phyloP scores from a whole-genome alignment of 164 flowering plant species.

The Akebia trifoliata region DNA sequence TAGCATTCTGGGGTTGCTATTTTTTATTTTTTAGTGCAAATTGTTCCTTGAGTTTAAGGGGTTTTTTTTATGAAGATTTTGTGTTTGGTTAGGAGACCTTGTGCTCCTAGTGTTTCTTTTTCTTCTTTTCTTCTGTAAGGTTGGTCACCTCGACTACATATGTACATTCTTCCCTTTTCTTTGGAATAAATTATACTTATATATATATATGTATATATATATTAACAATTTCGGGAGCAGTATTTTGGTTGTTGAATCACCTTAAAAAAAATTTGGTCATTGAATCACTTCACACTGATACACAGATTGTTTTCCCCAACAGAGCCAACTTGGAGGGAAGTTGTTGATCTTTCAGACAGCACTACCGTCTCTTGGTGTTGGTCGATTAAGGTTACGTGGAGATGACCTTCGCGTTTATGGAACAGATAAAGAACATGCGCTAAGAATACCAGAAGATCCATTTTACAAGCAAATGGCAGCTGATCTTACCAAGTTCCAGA shows the following conservation, averaged over 20 bases:
- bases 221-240: not conserved
- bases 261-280: too few relatives aligned
- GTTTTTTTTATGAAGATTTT: too few relatives aligned
- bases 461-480: constrained; percentile 99
- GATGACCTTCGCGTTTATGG: constrained; percentile 91
- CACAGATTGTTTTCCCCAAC: constrained; percentile 17
- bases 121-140: too few relatives aligned
- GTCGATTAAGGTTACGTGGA: constrained; percentile 88
- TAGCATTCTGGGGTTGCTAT: too few relatives aligned
- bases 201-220: too few relatives aligned
- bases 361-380: constrained; percentile 89
- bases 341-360: constrained; percentile 81
- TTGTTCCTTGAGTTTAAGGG: too few relatives aligned
- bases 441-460: constrained; percentile 86
- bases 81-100: too few relatives aligned
- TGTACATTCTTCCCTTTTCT: too few relatives aligned
- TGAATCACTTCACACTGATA: not conserved
- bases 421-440: constrained; percentile 76
- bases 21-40: too few relatives aligned
- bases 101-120: too few relatives aligned
- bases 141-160: too few relatives aligned
- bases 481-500: constrained; percentile 83
- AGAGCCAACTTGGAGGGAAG: constrained; percentile 97
- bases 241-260: not conserved
- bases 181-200: too few relatives aligned